Evolutionary conservation across 768 basidiomycete genomes (phyloP).

Genomic region (Termitomyces sp.): DNA sequence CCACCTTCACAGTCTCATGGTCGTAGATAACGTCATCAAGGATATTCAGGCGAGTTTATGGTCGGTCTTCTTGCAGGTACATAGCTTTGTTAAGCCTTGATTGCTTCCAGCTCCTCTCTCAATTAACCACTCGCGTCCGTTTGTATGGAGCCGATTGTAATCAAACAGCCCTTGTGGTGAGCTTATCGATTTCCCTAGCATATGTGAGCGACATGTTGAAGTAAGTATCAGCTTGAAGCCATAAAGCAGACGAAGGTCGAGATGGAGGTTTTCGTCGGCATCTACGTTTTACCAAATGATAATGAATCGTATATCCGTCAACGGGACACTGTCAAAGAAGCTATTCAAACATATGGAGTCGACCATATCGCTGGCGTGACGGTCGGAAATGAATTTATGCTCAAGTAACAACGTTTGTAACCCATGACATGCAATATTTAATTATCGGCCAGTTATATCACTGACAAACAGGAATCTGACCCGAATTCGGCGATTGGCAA

Average conservation of each 20-base stretch:
- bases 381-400: slow-evolving; percentile 90
- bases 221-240: slow-evolving; percentile 62
- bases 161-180: slow-evolving; percentile 67
- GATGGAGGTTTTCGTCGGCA: slow-evolving; percentile 73
- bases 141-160: slow-evolving; percentile 88
- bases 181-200: slow-evolving; percentile 16
- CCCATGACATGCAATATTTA: not conserved
- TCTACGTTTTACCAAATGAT: slow-evolving; percentile 57
- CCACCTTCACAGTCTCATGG: not conserved
- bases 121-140: slow-evolving; percentile 74
- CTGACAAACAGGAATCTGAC: slow-evolving; percentile 35
- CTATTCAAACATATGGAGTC: slow-evolving; percentile 72
- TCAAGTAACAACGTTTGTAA: slow-evolving; percentile 42
- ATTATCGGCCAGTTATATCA: slow-evolving; percentile 50
- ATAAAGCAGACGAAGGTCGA: slow-evolving; percentile 86
- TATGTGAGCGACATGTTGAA: not conserved
- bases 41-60: slow-evolving; percentile 57
- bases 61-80: not conserved
- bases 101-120: slow-evolving; percentile 62
- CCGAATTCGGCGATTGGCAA: slow-evolving; percentile 58
- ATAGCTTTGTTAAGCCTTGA: slow-evolving; percentile 5
- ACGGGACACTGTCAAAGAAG: slow-evolving; percentile 54
- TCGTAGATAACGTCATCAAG: slow-evolving; percentile 52
- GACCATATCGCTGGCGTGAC: slow-evolving; percentile 75
- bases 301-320: slow-evolving; percentile 66